Evolutionary conservation across 345 rosid species (phyloP), one percentile per base, ranked within the genome.

Genomic region (Eucalyptus cloeziana): DNA sequence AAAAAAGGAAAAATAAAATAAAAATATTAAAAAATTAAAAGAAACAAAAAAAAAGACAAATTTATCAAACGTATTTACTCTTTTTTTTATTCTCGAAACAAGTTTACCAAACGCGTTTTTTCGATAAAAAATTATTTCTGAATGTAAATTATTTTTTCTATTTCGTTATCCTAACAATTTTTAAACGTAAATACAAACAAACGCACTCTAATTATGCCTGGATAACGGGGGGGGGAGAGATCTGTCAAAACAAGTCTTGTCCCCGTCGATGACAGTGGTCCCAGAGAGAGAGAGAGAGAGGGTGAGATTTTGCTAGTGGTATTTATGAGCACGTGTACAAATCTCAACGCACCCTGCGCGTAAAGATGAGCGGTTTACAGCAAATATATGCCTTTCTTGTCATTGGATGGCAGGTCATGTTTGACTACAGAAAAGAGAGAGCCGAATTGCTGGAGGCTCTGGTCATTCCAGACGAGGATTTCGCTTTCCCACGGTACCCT

Each of bases 391-490:
- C 44, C 3, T 19, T 71, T 37, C 14, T 21, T 37, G 45, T 71
- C 21, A 10, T 37, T 71, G 83, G 27, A 40, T 3, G 50, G 30
- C 51, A 94, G 94, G 89, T 21, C 13, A 86, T 89, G 69, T 89
- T 24, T 71, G 40, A 58, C 24, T 49, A 90, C 87, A 91, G 90
- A 86, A 86, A 90, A 51, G 93, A 94, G 92, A 92, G 56, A 91
- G 24, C 5, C 16, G 92, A 92, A 86, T 92, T 94, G 87, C 51
- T 93, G 19, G 89, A 94, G 83, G 95, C 93, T 37, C 27, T 89
- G 67, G 86, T 89, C 50, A 85, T 90, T 49, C 88, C 86, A 24
- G 93, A 91, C 54, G 30, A 93, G 33, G 87, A 89, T 19, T 91
- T 90, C 86, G 50, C 62, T 22, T 62, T 87, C n/a, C 89, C 92